Conservation (phyloP, 805 yeast species). For the Limtongozyma cylindracea region DNA sequence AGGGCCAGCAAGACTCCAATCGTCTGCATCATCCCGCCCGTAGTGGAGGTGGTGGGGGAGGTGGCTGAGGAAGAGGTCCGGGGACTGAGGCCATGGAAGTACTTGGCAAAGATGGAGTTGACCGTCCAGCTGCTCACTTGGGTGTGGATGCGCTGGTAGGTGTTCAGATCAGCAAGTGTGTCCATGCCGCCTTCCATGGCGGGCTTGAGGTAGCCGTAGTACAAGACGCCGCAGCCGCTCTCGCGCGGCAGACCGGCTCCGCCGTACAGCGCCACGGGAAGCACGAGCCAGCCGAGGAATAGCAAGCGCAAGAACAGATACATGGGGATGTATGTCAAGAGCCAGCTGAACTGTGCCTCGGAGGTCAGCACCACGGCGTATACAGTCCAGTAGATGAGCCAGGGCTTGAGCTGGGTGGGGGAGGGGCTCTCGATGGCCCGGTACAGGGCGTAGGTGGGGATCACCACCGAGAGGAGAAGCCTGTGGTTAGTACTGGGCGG, state of each 20-base stretch:
- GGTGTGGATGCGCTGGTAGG: too few species aligned
- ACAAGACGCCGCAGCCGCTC: constrained; percentile 12
- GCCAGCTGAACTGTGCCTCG: constrained; percentile 13
- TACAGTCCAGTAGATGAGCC: constrained; percentile 40
- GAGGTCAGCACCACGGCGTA: constrained; percentile 13
- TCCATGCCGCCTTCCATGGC: constrained; percentile 7
- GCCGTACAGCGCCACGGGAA: constrained; percentile 15
- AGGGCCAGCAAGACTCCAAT: constrained; percentile 1
- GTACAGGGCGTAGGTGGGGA: too few species aligned
- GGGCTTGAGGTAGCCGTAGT: constrained; percentile 7
- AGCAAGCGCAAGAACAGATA: constrained; percentile 24
- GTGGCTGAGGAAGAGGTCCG: constrained; percentile 10
- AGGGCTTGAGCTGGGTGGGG: too few species aligned
- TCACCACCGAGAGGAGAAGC: too few species aligned
- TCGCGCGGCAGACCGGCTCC: too few species aligned
- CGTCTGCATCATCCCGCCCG: constrained; percentile 1
- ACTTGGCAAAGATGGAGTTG: constrained; percentile 3
- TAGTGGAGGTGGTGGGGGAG: constrained; percentile 10
- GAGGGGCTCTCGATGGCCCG: too few species aligned
- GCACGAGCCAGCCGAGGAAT: constrained; percentile 16
- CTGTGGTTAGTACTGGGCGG: too few species aligned
- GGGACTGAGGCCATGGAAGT: constrained; percentile 13
- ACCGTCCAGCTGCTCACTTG: too few species aligned
- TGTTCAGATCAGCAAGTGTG: too few species aligned
- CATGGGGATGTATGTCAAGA: constrained; percentile 10